Evolutionary conservation across 495 filamentous ascomycete species (phyloP).

Genomic region (Aspergillus mulundensis): DNA sequence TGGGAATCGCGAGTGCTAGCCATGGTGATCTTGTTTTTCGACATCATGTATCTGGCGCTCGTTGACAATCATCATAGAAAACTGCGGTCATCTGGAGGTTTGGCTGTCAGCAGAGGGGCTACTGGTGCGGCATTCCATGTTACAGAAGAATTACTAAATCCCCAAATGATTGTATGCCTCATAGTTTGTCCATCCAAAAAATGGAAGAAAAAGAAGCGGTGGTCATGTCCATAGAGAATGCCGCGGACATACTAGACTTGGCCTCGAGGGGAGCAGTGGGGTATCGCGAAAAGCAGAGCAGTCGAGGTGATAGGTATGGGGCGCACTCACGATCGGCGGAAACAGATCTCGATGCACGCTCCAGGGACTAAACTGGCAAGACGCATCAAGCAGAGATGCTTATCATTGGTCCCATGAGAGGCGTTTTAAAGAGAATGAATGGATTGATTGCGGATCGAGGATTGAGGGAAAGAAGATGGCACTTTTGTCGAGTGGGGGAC

Average conservation of each 20-base stretch:
- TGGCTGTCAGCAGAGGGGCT: slow-evolving; percentile 20
- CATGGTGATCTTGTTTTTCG: slow-evolving; percentile 36
- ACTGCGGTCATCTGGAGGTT: slow-evolving; percentile 34
- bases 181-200: neutral
- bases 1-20: slow-evolving; percentile 46
- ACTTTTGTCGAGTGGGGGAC: slow-evolving; percentile 25
- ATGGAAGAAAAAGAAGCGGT: neutral
- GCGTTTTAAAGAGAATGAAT: slow-evolving; percentile 5
- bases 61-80: slow-evolving; percentile 34
- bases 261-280: slow-evolving; percentile 15
- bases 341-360: slow-evolving; percentile 3
- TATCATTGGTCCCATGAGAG: slow-evolving; percentile 11
- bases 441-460: neutral
- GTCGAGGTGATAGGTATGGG: slow-evolving; percentile 11
- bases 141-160: neutral
- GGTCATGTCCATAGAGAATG: slow-evolving; percentile 3
- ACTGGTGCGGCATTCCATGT: slow-evolving; percentile 3
- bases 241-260: slow-evolving; percentile 5
- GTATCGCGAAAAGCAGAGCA: slow-evolving; percentile 12
- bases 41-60: slow-evolving; percentile 29
- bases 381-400: slow-evolving; percentile 1
- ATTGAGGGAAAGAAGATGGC: slow-evolving; percentile 4
- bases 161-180: neutral
- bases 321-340: slow-evolving; percentile 41
- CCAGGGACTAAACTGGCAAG: neutral